A percentile compares a stretch with the other conserved stretches of the same genome.
Conservation (phyloP, 2,329 filamentous ascomycete genomes). For the Nemania serpens region DNA sequence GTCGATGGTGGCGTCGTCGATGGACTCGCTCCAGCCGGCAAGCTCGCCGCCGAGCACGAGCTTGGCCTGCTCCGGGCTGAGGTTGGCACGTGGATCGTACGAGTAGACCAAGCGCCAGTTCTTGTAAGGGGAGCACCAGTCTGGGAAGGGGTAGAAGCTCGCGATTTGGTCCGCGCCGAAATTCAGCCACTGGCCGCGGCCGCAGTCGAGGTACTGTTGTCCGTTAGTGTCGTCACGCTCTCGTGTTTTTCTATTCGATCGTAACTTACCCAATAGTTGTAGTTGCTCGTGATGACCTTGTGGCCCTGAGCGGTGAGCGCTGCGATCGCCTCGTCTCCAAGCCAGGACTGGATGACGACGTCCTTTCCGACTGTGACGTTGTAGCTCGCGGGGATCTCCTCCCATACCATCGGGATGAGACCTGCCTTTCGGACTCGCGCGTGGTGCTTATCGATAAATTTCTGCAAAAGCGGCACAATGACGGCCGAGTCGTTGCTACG, state of each 20-base stretch:
- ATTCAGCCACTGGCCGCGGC: conserved; percentile 78
- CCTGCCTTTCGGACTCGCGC: conserved; percentile 65
- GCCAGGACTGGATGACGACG: conserved; percentile 80
- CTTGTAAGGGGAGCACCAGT: conserved; percentile 82
- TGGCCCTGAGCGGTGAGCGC: conserved; percentile 65
- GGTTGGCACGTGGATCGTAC: conserved; percentile 71
- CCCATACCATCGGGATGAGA: conserved; percentile 80
- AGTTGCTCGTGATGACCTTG: conserved; percentile 75
- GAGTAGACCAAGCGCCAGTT: conserved; percentile 82
- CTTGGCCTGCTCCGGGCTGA: conserved; percentile 64
- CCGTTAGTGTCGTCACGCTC: conserved; percentile 1
- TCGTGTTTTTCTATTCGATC: neutral
- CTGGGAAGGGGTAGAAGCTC: conserved; percentile 69
- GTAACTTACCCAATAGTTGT: conserved; percentile 72
- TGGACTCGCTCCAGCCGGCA: conserved; percentile 81
- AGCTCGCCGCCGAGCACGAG: conserved; percentile 82
- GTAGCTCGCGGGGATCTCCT: conserved; percentile 82
- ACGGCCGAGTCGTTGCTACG: conserved; percentile 66
- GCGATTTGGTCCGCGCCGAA: conserved; percentile 60
- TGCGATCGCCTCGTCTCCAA: conserved; percentile 65
- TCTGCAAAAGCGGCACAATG: conserved; percentile 76
- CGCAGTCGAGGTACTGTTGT: conserved; percentile 77
- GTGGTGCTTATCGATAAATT: conserved; percentile 74
- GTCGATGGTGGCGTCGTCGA: conserved; percentile 76
- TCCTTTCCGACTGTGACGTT: conserved; percentile 73